A percentile compares a stretch with the other conserved stretches of the same genome.
Evolutionary conservation across 192 early-diverging fungal species (phyloP).

Genomic region (Coemansia sp.): DNA sequence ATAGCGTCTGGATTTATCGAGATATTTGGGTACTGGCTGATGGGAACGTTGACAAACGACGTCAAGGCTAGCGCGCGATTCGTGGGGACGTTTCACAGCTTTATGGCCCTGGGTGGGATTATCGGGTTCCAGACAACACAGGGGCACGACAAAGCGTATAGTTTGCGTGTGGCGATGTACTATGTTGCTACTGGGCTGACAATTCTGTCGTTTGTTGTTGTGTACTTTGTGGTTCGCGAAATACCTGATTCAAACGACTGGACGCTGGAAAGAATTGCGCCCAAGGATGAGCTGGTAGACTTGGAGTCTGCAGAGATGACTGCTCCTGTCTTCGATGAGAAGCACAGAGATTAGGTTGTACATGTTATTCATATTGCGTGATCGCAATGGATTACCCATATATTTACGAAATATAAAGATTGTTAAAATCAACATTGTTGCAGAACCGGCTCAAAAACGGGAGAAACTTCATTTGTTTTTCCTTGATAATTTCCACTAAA

Average conservation of each 20-base stretch:
- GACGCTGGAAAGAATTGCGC: slow-evolving; percentile 26
- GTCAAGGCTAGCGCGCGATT: slow-evolving; percentile 34
- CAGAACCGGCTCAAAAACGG: background rate
- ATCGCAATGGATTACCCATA: no score
- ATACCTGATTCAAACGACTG: slow-evolving; percentile 48
- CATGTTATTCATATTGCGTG: no score
- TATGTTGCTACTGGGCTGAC: slow-evolving; percentile 21
- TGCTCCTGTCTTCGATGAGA: background rate
- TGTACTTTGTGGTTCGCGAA: slow-evolving; percentile 25
- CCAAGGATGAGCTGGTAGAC: background rate
- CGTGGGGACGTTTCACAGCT: slow-evolving; percentile 35
- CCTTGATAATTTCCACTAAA: background rate
- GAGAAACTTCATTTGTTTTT: background rate
- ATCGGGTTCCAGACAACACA: slow-evolving; percentile 21
- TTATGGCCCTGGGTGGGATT: slow-evolving; percentile 33
- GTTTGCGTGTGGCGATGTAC: background rate
- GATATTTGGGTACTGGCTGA: slow-evolving; percentile 45
- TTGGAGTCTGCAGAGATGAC: background rate
- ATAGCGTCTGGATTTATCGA: slow-evolving; percentile 31
- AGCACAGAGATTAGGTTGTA: background rate
- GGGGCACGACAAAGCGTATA: slow-evolving; percentile 8
- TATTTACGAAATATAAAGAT: no score
- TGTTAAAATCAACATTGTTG: background rate
- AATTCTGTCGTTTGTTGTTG: slow-evolving; percentile 15
- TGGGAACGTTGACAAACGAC: slow-evolving; percentile 48